Evolutionary conservation across 1,284 basidiomycete species (phyloP).

Genomic region (Cystobasidiaceae sp.): DNA sequence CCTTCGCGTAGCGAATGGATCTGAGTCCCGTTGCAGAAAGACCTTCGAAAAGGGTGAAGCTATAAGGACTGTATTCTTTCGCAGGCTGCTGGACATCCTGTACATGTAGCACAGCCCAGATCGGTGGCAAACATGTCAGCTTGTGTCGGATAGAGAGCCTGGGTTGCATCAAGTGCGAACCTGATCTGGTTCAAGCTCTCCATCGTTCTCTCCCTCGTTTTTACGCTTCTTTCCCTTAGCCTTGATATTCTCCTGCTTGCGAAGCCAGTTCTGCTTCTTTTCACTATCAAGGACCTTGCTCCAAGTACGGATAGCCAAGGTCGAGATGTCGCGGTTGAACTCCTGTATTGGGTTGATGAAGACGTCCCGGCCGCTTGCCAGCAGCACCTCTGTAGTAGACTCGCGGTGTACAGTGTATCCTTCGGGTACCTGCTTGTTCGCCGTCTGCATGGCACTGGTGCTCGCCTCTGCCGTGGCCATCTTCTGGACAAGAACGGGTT

Average conservation of each 20-base stretch:
- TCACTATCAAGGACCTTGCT: slow-evolving; percentile 65
- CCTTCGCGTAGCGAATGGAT: slow-evolving; percentile 94
- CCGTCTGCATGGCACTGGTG: too few species aligned
- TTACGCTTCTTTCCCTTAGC: slow-evolving; percentile 30
- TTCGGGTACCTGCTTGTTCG: slow-evolving; percentile 1
- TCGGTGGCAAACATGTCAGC: too few species aligned
- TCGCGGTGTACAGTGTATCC: slow-evolving; percentile 50
- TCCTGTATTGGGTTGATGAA: slow-evolving; percentile 98
- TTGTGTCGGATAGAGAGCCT: too few species aligned
- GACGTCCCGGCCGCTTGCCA: slow-evolving; percentile 52
- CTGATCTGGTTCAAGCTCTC: too few species aligned
- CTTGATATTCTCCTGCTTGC: slow-evolving; percentile 31
- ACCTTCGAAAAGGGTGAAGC: slow-evolving; percentile 84
- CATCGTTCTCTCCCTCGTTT: slow-evolving; percentile 14
- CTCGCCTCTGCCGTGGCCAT: too few species aligned
- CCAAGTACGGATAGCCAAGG: slow-evolving; percentile 83
- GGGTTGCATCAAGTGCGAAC: too few species aligned
- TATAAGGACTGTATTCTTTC: slow-evolving; percentile 50
- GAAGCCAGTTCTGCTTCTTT: slow-evolving; percentile 59
- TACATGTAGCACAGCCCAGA: too few species aligned
- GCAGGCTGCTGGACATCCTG: too few species aligned
- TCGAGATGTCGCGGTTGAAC: slow-evolving; percentile 91
- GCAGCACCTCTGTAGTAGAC: slow-evolving; percentile 73
- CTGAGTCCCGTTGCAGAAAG: slow-evolving; percentile 92
- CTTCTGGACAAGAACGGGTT: too few species aligned